These are phyloP conservation scores for Prunus kanzakura DNA, from an alignment of 306 rosid species.

Conservation along the genomic window DNA sequence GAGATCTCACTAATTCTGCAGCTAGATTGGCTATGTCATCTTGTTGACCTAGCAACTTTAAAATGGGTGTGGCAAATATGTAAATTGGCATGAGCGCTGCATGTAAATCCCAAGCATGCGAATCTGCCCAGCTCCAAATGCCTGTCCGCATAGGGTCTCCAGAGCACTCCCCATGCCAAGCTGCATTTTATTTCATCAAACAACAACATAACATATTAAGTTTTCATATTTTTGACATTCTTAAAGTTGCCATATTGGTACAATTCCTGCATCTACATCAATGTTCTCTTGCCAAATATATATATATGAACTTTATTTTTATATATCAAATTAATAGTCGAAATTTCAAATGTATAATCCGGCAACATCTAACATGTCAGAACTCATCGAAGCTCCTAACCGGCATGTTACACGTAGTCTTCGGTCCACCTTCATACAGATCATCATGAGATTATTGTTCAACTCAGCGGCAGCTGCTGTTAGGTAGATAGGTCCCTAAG, in stretches of 20 bases:
- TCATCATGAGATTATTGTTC: not conserved
- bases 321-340: too few relatives aligned
- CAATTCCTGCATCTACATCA: too few relatives aligned
- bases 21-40: slow-evolving; percentile 38
- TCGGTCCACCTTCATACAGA: not conserved
- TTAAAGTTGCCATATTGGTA: too few relatives aligned
- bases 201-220: not conserved
- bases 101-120: slow-evolving; percentile 15
- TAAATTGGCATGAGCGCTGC: slow-evolving; percentile 16
- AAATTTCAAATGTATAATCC: too few relatives aligned
- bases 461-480: not conserved
- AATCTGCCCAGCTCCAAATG: slow-evolving; percentile 55
- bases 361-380: not conserved
- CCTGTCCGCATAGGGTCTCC: slow-evolving; percentile 26
- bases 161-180: slow-evolving; percentile 7
- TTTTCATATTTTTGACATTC: not conserved
- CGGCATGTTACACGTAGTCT: slow-evolving; percentile 11
- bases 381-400: slow-evolving; percentile 14
- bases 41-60: slow-evolving; percentile 17
- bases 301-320: too few relatives aligned
- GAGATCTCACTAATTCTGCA: slow-evolving; percentile 38
- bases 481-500: not conserved
- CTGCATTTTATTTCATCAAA: not conserved
- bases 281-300: too few relatives aligned
- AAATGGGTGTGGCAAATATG: slow-evolving; percentile 15